A percentile compares a stretch with the other conserved stretches of the same genome.
These are phyloP conservation scores for Lepiota brunneoincarnata DNA, from an alignment of 768 basidiomycete species.

Conservation along the genomic window DNA sequence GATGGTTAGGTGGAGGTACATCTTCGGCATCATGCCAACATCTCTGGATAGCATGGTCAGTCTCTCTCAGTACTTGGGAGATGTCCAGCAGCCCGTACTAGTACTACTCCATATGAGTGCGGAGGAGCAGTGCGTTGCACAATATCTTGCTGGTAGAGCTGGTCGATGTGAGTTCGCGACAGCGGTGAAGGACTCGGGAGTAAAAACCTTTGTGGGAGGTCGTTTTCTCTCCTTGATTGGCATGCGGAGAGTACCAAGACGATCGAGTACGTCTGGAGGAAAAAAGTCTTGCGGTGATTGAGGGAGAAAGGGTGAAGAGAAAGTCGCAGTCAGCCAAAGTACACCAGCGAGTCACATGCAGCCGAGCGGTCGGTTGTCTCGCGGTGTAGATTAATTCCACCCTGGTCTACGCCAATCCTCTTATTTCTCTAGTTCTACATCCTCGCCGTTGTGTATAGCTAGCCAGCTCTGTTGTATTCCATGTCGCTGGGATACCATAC, in stretches of 20 bases:
- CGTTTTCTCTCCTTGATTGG: conserved; percentile 3
- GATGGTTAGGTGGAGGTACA: conserved; percentile 37
- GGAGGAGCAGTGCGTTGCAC: conserved; percentile 46
- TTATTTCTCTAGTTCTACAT: not conserved
- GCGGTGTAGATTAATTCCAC: not conserved
- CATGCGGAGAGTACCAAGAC: conserved; percentile 2
- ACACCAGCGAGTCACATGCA: conserved; percentile 9
- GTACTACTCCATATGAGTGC: conserved; percentile 54
- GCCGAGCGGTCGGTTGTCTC: not conserved
- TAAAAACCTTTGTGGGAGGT: conserved; percentile 1
- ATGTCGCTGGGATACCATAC: too few species aligned
- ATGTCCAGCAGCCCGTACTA: conserved; percentile 42
- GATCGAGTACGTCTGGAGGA: not conserved
- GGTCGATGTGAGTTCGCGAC: not conserved
- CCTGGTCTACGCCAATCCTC: not conserved
- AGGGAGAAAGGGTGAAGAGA: not conserved
- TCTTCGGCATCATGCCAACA: conserved; percentile 91
- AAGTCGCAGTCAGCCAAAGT: conserved; percentile 1
- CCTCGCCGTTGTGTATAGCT: too few species aligned
- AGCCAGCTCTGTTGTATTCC: too few species aligned
- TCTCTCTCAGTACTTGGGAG: not conserved
- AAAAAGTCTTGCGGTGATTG: not conserved
- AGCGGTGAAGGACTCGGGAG: not conserved
- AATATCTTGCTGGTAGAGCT: conserved; percentile 72
- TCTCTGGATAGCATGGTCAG: conserved; percentile 43